These are phyloP conservation scores for Pichia sp. DNA, from an alignment of 1,139 yeast genomes.

Conservation along the genomic window DNA sequence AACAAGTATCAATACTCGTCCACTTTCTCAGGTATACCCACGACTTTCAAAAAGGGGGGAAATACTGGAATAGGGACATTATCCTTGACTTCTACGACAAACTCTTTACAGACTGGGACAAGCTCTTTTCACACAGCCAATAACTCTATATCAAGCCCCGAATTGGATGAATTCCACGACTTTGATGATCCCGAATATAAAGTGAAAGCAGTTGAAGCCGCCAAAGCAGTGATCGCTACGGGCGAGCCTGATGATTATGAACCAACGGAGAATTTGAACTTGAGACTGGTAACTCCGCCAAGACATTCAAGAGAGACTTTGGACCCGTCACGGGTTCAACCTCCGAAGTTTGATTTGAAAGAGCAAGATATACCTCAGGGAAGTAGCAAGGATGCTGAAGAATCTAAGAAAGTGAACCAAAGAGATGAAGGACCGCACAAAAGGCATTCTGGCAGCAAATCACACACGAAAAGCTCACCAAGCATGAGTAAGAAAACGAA, in stretches of 20 bases:
- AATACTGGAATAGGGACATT: constrained; percentile 1
- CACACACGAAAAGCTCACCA: not conserved
- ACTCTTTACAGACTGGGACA: not conserved
- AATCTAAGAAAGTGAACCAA: too few relatives aligned
- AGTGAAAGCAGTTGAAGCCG: not conserved
- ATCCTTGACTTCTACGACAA: not conserved
- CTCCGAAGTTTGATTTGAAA: not conserved
- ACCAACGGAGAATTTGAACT: not conserved
- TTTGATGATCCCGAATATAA: not conserved
- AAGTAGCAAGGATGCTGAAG: not conserved
- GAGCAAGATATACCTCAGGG: too few relatives aligned
- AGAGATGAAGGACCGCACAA: too few relatives aligned
- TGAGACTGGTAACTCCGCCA: not conserved
- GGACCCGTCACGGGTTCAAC: constrained; percentile 1
- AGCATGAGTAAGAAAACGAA: too few relatives aligned
- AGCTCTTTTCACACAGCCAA: not conserved
- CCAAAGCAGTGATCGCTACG: not conserved
- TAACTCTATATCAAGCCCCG: not conserved
- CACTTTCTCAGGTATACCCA: too few relatives aligned
- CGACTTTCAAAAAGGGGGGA: too few relatives aligned
- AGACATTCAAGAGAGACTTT: not conserved
- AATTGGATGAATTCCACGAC: not conserved
- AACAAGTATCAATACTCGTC: too few relatives aligned
- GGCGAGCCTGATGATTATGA: not conserved
- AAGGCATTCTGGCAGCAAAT: not conserved